Evolutionary conservation across 768 basidiomycete species (phyloP).

Genomic region (Cyclocybe aegerita): DNA sequence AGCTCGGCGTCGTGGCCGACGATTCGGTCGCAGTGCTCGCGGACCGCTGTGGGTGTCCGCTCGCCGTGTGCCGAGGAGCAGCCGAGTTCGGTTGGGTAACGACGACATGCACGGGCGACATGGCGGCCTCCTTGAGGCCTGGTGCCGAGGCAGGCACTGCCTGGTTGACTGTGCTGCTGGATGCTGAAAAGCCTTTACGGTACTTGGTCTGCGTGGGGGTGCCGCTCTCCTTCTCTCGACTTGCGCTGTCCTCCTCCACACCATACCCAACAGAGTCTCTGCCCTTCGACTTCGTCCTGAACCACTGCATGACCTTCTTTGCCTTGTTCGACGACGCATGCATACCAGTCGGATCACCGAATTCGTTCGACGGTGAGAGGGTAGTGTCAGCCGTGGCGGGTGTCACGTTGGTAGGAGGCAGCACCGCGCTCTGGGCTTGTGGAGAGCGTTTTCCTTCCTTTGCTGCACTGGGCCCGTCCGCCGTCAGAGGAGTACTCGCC

Average conservation of each 20-base stretch:
- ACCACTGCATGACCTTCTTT: conserved; percentile 98
- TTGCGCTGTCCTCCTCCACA: conserved; percentile 18
- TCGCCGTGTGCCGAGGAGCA: conserved; percentile 18
- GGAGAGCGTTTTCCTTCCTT: conserved; percentile 8
- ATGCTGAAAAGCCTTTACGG: conserved; percentile 28
- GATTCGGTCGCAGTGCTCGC: conserved; percentile 43
- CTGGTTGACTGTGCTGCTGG: conserved; percentile 33
- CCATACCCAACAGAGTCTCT: conserved; percentile 35
- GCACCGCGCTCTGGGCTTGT: conserved; percentile 12
- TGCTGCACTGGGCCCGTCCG: conserved; percentile 15
- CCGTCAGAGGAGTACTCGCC: conserved; percentile 27
- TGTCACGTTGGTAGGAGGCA: conserved; percentile 10
- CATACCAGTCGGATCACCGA: conserved; percentile 33
- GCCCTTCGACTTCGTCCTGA: conserved; percentile 71
- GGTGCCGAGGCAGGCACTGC: conserved; percentile 13
- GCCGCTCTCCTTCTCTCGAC: conserved; percentile 13
- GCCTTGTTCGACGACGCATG: conserved; percentile 85
- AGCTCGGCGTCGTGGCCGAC: conserved; percentile 42
- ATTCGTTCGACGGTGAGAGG: conserved; percentile 26
- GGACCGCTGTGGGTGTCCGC: conserved; percentile 40
- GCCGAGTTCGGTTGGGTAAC: conserved; percentile 37
- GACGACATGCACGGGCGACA: conserved; percentile 36
- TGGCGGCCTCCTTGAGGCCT: conserved; percentile 10
- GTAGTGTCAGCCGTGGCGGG: conserved; percentile 13
- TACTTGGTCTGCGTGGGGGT: conserved; percentile 31